These are phyloP conservation scores for Ascochyta viciae-villosae DNA, from an alignment of 2,329 filamentous ascomycete genomes.

Conservation along the genomic window DNA sequence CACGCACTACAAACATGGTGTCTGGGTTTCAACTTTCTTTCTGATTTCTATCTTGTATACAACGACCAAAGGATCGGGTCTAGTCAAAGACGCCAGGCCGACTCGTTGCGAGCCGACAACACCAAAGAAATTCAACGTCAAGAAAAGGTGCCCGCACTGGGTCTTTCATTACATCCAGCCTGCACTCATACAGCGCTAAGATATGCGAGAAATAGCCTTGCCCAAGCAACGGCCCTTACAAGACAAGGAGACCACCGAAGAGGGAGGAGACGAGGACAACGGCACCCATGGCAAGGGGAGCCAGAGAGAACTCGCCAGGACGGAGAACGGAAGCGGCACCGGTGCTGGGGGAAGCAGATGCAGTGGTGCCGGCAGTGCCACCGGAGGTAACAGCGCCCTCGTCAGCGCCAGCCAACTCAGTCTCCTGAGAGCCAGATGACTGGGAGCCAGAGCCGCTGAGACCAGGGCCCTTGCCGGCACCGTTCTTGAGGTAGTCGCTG, in stretches of 20 bases:
- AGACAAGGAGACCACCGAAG: slow-evolving; percentile 59
- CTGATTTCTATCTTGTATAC: slow-evolving; percentile 7
- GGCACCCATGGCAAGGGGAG: slow-evolving; percentile 59
- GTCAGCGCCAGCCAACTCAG: slow-evolving; percentile 57
- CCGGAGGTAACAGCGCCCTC: slow-evolving; percentile 56
- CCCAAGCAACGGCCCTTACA: slow-evolving; percentile 32
- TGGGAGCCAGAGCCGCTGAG: slow-evolving; percentile 64
- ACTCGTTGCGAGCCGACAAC: slow-evolving; percentile 15
- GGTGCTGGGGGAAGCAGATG: slow-evolving; percentile 27
- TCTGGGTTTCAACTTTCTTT: neutral
- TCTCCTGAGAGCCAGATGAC: slow-evolving; percentile 56
- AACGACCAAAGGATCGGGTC: slow-evolving; percentile 13
- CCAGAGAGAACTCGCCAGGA: slow-evolving; percentile 55
- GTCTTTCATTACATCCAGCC: slow-evolving; percentile 33
- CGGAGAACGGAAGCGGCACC: slow-evolving; percentile 56
- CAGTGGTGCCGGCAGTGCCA: slow-evolving; percentile 34
- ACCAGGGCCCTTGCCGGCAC: slow-evolving; percentile 64
- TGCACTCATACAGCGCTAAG: slow-evolving; percentile 1
- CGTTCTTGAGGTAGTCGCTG: slow-evolving; percentile 63
- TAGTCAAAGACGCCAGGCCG: slow-evolving; percentile 19
- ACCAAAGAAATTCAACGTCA: slow-evolving; percentile 14
- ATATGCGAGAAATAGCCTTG: slow-evolving; percentile 5
- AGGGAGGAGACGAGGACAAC: slow-evolving; percentile 61
- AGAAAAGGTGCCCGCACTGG: slow-evolving; percentile 39
- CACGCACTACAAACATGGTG: no score